phyloP scores from a whole-genome alignment of 768 basidiomycete species.

The Grammothele lineata region DNA sequence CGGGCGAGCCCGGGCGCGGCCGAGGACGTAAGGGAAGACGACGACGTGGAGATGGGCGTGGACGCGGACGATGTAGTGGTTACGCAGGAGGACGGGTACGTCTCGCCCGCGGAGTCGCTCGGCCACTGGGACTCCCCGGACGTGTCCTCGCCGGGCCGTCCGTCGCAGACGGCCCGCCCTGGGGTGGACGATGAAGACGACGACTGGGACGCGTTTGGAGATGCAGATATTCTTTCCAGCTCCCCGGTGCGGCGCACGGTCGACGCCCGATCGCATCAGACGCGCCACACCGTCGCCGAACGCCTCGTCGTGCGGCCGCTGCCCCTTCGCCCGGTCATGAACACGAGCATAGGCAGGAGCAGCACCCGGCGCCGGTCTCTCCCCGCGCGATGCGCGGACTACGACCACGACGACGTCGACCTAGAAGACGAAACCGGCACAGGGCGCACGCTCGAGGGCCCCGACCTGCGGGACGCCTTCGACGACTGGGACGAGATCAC shows the following conservation, averaged over 20 bases:
- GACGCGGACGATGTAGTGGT: constrained; percentile 33
- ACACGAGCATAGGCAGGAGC: constrained; percentile 4
- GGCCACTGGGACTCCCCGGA: constrained; percentile 49
- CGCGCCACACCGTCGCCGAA: background rate
- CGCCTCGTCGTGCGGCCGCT: constrained; percentile 8
- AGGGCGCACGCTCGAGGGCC: constrained; percentile 20
- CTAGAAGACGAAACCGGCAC: background rate
- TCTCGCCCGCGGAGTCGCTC: constrained; percentile 62
- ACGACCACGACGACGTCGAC: background rate
- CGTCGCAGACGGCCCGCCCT: constrained; percentile 7
- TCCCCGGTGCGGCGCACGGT: constrained; percentile 25
- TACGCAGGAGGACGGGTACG: constrained; percentile 77
- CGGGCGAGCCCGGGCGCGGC: constrained; percentile 17
- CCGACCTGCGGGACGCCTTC: constrained; percentile 42
- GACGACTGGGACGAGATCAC: constrained; percentile 38
- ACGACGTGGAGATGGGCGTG: constrained; percentile 32
- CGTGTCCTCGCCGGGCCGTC: constrained; percentile 57
- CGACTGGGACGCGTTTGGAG: constrained; percentile 40
- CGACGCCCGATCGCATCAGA: background rate
- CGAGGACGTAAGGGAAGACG: constrained; percentile 32
- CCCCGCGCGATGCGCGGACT: constrained; percentile 3
- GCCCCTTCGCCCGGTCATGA: constrained; percentile 4
- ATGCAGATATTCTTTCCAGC: constrained; percentile 50
- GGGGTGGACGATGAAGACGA: constrained; percentile 2
- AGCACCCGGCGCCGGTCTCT: constrained; percentile 12